These are phyloP conservation scores for Ceratocystis diversiconidia DNA, from an alignment of 2,329 filamentous ascomycete species.

Conservation along the genomic window DNA sequence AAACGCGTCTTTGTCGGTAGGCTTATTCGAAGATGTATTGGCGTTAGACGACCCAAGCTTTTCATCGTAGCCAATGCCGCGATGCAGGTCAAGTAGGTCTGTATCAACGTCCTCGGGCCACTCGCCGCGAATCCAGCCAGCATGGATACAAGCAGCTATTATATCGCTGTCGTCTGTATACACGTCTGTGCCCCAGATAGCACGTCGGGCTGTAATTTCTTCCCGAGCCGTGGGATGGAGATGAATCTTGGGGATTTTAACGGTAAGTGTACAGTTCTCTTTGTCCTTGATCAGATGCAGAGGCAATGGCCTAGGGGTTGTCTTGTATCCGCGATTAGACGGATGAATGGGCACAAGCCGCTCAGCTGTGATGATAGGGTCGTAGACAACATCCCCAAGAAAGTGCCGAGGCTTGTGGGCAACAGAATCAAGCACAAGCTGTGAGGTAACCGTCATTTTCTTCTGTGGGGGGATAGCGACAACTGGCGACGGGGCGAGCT, in stretches of 20 bases:
- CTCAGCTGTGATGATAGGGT: slow-evolving; percentile 46
- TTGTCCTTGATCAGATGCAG: slow-evolving; percentile 56
- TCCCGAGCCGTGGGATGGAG: slow-evolving; percentile 56
- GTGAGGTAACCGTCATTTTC: slow-evolving; percentile 52
- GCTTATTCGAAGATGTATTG: slow-evolving; percentile 20
- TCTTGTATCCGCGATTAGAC: slow-evolving; percentile 32
- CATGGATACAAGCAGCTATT: slow-evolving; percentile 82
- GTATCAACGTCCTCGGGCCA: slow-evolving; percentile 69
- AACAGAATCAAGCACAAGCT: slow-evolving; percentile 58
- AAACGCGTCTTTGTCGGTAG: slow-evolving; percentile 23
- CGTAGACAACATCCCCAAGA: slow-evolving; percentile 73
- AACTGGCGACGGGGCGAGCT: slow-evolving; percentile 27
- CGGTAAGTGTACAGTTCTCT: slow-evolving; percentile 79
- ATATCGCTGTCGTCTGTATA: slow-evolving; percentile 95
- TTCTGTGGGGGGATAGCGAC: slow-evolving; percentile 42
- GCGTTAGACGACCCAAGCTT: neutral
- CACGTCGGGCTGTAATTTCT: slow-evolving; percentile 66
- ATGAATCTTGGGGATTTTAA: slow-evolving; percentile 72
- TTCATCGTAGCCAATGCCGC: slow-evolving; percentile 22
- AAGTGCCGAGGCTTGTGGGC: slow-evolving; percentile 59
- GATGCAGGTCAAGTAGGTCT: slow-evolving; percentile 46
- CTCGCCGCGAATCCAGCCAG: slow-evolving; percentile 80
- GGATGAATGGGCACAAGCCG: slow-evolving; percentile 31
- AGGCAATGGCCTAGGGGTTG: slow-evolving; percentile 58
- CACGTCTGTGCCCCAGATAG: slow-evolving; percentile 84